Evolutionary conservation across 2,329 filamentous ascomycete species (phyloP), one percentile per base, ranked within the genome.

Genomic region (Claviceps sp.): DNA sequence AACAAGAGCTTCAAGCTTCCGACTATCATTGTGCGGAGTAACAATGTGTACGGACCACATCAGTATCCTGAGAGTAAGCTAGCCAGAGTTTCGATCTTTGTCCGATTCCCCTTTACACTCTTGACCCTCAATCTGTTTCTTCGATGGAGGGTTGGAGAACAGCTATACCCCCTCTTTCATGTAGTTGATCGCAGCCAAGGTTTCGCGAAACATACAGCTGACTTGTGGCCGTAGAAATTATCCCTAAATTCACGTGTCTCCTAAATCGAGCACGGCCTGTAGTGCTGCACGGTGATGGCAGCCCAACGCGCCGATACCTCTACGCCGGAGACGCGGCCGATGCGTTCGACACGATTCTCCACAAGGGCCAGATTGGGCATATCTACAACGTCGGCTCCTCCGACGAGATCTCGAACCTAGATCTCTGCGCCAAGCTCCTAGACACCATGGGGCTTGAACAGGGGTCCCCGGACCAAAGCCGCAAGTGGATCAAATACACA

Each of bases 21-120:
- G 1, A 79, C 82, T 49, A 87, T 91, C 56, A 86, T 90, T 59
- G 83, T 90, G 29, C 77, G 86, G 48, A 85, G 85, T 64, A 91
- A 91, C 71, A 91, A 93, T 60, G 85, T 91, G 34, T 93, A 90
- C 61, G 87, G 87, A 0, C 87, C 87, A 22, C 85, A 90, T 62
- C 86, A 91, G 64, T 89, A 84, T 64, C 86, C 86, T 0, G 86
- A 90, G 69, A 89, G 86, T 89, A 69, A 67, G 83, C 61, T 17
- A 13, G 14, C 26, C 20, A 37, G 2, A 44, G 13, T 17, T 17
- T 20, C 17, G 5, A 5, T 13, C 13, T 42, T 34, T 34, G 29
- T 34, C n/a, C 26, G 4, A n/a, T 22, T 23, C 13, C 14, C 26
- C 17, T 47, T 23, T 13, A 5, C 14, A 13, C 8, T 20, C 11